Evolutionary conservation across 495 filamentous ascomycete genomes (phyloP).

Genomic region (Neurospora tetraspora): DNA sequence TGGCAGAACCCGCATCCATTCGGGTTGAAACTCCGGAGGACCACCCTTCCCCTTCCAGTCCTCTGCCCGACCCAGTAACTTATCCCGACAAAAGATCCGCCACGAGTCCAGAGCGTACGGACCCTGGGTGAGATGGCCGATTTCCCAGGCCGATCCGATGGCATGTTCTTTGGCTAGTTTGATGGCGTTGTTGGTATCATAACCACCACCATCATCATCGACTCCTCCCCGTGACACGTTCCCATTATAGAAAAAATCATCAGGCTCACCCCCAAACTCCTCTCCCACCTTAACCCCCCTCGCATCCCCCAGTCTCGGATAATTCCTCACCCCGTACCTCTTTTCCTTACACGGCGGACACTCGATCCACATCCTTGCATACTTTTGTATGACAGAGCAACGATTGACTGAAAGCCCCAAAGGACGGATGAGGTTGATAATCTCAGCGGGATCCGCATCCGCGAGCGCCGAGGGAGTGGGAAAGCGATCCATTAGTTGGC

Average conservation of each 20-base stretch:
- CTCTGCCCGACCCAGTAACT: constrained; percentile 49
- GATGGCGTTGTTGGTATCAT: constrained; percentile 4
- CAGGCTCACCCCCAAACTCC: constrained; percentile 22
- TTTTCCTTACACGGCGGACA: constrained; percentile 48
- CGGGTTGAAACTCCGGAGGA: constrained; percentile 42
- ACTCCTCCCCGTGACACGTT: not conserved
- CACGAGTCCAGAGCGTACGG: constrained; percentile 85
- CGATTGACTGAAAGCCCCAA: constrained; percentile 61
- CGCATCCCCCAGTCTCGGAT: constrained; percentile 49
- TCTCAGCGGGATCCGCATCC: constrained; percentile 41
- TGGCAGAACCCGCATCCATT: constrained; percentile 84
- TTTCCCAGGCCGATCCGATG: constrained; percentile 57
- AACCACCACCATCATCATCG: not conserved
- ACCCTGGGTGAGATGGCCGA: constrained; percentile 80
- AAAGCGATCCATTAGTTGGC: constrained; percentile 53
- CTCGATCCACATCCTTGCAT: constrained; percentile 64
- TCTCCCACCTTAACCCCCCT: constrained; percentile 43
- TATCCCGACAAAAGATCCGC: constrained; percentile 88
- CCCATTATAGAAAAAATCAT: not conserved
- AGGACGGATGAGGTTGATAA: constrained; percentile 54
- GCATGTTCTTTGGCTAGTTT: constrained; percentile 27
- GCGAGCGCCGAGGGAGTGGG: constrained; percentile 60
- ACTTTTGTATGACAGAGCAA: constrained; percentile 40
- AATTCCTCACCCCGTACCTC: constrained; percentile 59
- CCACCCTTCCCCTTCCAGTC: constrained; percentile 49